Evolutionary conservation across 768 basidiomycete species (phyloP), one percentile per base, ranked within the genome.

Genomic region (Leccinum fibrillosum): DNA sequence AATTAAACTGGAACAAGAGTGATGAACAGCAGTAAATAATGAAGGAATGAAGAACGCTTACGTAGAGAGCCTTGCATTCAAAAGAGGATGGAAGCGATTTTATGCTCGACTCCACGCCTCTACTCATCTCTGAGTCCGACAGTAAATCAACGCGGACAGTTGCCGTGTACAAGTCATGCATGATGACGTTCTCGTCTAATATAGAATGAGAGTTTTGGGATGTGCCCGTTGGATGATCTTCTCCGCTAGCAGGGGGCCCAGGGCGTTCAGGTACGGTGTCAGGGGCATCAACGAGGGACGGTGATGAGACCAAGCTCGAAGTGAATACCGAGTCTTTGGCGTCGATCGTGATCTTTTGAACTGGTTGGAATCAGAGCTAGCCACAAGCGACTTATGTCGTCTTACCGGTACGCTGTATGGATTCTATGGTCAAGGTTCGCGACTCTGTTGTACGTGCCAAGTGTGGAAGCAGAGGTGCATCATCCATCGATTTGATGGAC

Each of bases 91-190:
- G 61, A 21, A 47, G 59, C 0, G 45, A 49, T 45, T 64, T 64
- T 55, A 65, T 44, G 25, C 30, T 30, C 7, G 49, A 51, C 34
- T 56, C 54, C 1, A 64, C 59, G 26, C 49, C 52, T 49, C 3
- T 65, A 12, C 28, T 56, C 11, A 64, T 55, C 35, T 56, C 55
- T 11, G 63, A 53, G 12, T 61, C 44, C 6, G 34, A 15, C 12
- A 12, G 5, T 7, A 56, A 32, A 49, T 54, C 26, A 34, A 63
- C 58, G 9, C 4, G 13, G 9, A 15, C 47, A 15, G 8, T 35
- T 49, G 62, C 62, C 0, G 44, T 63, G 19, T 63, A 63, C n/a
- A 63, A 35, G 32, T 62, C 61, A 63, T 62, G 56, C 10, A 10
- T 48, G 19, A 62, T 26, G 8, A 25, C 19, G 10, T 61, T 56